Percentiles rank a stretch among this genome's conserved stretches.
Evolutionary conservation across 108 stramenopile species (phyloP).

Genomic region (Aurantiochytrium sp.): DNA sequence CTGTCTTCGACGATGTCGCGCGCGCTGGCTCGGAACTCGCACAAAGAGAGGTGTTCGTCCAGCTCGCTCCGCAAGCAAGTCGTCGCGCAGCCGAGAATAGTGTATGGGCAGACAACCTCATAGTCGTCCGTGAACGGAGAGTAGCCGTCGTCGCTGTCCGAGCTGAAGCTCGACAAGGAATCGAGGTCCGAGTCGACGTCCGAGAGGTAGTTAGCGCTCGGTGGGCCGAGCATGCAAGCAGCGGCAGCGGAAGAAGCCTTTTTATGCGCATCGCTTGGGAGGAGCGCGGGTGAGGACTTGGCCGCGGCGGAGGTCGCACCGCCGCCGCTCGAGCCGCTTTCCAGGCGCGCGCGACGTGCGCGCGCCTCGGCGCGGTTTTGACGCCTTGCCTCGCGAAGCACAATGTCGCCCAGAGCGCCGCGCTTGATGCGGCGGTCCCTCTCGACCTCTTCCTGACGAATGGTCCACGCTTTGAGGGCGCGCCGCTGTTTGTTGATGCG

Average conservation of each 20-base stretch:
- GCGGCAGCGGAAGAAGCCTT: no score
- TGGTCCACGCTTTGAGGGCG: not conserved
- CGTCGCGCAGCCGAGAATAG: constrained; percentile 9
- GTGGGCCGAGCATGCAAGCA: no score
- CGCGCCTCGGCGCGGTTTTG: not conserved
- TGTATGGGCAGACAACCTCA: constrained; percentile 19
- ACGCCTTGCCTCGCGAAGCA: not conserved
- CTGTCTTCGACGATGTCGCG: not conserved
- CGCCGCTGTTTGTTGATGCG: not conserved
- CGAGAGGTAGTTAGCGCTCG: not conserved
- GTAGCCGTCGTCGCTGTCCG: not conserved
- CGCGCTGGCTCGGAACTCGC: not conserved
- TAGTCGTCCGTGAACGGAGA: not conserved
- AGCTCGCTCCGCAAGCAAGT: constrained; percentile 4
- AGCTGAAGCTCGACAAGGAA: not conserved
- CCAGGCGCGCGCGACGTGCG: not conserved
- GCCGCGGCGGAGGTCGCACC: not conserved
- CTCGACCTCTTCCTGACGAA: not conserved
- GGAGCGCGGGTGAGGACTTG: not conserved
- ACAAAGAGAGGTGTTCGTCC: not conserved
- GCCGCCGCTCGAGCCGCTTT: not conserved
- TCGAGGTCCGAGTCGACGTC: not conserved
- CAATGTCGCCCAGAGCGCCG: not conserved
- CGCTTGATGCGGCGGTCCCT: not conserved
- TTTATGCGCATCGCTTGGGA: not conserved